Base-by-base conservation (phyloP, 352 stramenopile genomes). In the Globisporangium orthogonon region DNA sequence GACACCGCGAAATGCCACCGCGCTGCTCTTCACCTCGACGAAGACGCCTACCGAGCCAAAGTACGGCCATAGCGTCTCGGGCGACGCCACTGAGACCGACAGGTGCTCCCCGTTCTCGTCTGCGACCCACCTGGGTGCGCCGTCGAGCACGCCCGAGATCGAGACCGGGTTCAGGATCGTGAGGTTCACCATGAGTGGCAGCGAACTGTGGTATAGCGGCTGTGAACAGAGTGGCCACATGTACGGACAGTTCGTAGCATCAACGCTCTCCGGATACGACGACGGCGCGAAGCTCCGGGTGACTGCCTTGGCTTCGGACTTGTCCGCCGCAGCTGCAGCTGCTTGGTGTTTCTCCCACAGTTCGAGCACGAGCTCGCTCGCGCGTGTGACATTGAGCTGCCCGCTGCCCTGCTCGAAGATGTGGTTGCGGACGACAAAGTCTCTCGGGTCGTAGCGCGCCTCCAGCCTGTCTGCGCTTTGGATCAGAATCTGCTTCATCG, bases 191-290 rank as follows among this genome's bases (percentile, higher is more conserved):
- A 89, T 82, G 15, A 92, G 63, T 6, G 86, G 86, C 7, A 91
- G 50, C 30, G 78, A 84, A 14, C 65, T 79, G 54, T 87, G 69
- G 54, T 85, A 94, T 47, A 95, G 67, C 10, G 85, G 76, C 62
- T 95, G 86, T 2, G 71, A 83, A 51, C 87, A 94, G 37, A 89
- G 70, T 28, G 87, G 87, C 83, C 83, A 95, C 81, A 95, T 90
- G 61, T 87, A 91, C 56, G 85, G 85, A 33, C 86, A 95, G 50
- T 94, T 70, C 0, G 79, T 86, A 23, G 78, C 69, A 18, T 95
- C 76, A 50, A 96, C 73, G 14, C 56, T 61, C 10, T 83, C 66
- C 2, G 87, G 86, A 15, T 91, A 86, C 2, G 87, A 67, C 40
- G 68, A 86, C 40, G 72, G 70, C 18, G 46, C 52, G 47, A 60